These are phyloP conservation scores for Auriculariales sp. DNA, from an alignment of 768 basidiomycete genomes.

Conservation along the genomic window DNA sequence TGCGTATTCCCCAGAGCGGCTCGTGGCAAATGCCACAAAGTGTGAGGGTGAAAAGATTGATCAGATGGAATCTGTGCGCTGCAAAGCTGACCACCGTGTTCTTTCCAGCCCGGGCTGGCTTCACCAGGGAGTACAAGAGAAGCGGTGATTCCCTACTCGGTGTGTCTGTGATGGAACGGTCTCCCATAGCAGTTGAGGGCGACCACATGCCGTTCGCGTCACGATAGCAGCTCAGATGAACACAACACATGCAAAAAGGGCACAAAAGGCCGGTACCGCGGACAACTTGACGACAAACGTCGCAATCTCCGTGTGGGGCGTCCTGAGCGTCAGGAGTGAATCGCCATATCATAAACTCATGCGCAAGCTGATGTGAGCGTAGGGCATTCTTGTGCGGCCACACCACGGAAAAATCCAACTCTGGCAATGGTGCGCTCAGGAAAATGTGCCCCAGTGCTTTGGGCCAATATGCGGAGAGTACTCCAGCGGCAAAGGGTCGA, in stretches of 20 bases:
- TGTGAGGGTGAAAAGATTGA: conserved; percentile 62
- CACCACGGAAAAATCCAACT: conserved; percentile 18
- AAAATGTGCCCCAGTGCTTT: conserved; percentile 50
- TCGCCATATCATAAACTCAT: conserved; percentile 61
- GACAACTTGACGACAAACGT: conserved; percentile 37
- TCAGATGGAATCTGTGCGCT: conserved; percentile 38
- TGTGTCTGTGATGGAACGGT: neutral
- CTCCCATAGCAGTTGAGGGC: too few relatives aligned
- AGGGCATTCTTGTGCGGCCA: conserved; percentile 4
- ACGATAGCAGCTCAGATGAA: conserved; percentile 73
- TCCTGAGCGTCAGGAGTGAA: conserved; percentile 24
- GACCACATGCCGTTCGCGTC: conserved; percentile 45
- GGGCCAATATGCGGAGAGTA: conserved; percentile 55
- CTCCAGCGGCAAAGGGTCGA: conserved; percentile 36
- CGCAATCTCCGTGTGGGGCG: conserved; percentile 32
- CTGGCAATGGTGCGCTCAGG: conserved; percentile 38
- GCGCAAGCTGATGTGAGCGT: conserved; percentile 27
- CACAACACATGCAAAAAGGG: conserved; percentile 49
- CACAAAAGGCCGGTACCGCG: conserved; percentile 61
- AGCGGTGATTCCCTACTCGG: too few relatives aligned
- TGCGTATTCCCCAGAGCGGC: conserved; percentile 59
- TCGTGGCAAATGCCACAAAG: conserved; percentile 50
- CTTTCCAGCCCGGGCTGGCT: too few relatives aligned
- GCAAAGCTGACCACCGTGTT: too few relatives aligned
- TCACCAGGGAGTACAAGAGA: too few relatives aligned